These are phyloP conservation scores for Candida easanensis DNA, from an alignment of 805 yeast species.

Conservation along the genomic window DNA sequence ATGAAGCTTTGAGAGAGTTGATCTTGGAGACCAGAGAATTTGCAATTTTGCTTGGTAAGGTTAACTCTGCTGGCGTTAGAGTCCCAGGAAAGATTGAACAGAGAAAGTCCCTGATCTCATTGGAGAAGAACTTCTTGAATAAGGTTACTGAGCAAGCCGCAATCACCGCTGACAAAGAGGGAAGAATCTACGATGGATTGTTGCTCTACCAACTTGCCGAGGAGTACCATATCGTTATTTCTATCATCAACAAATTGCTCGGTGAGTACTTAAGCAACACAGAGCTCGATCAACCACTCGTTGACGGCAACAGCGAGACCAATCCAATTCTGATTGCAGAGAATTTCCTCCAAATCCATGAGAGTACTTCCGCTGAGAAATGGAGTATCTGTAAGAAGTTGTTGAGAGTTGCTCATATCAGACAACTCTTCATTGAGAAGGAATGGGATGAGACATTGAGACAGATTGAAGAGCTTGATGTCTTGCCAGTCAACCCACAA, in stretches of 20 bases:
- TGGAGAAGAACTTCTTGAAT: slow-evolving; percentile 60
- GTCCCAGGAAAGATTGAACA: slow-evolving; percentile 82
- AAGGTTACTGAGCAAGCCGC: slow-evolving; percentile 85
- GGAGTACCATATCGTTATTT: slow-evolving; percentile 78
- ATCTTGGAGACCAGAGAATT: slow-evolving; percentile 86
- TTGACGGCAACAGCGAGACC: slow-evolving; percentile 41
- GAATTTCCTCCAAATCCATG: slow-evolving; percentile 42
- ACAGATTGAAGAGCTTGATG: slow-evolving; percentile 53
- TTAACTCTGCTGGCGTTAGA: slow-evolving; percentile 72
- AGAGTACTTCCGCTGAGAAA: slow-evolving; percentile 56
- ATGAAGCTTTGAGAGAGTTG: slow-evolving; percentile 78
- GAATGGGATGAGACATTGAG: slow-evolving; percentile 59
- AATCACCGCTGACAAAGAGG: slow-evolving; percentile 84
- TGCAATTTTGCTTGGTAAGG: slow-evolving; percentile 76
- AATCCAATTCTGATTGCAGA: slow-evolving; percentile 38
- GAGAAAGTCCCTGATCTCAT: slow-evolving; percentile 61
- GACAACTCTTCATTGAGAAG: slow-evolving; percentile 52
- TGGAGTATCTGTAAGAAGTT: slow-evolving; percentile 65
- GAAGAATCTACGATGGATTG: slow-evolving; percentile 81
- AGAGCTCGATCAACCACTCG: slow-evolving; percentile 57
- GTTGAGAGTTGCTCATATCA: slow-evolving; percentile 63
- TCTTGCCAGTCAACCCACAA: slow-evolving; percentile 57
- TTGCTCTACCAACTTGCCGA: slow-evolving; percentile 84
- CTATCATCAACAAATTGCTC: slow-evolving; percentile 67
- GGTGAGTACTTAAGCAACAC: slow-evolving; percentile 75